Evolutionary conservation across 495 filamentous ascomycete species (phyloP), one percentile per base, ranked within the genome.

Genomic region (Talaromyces borbonicus): DNA sequence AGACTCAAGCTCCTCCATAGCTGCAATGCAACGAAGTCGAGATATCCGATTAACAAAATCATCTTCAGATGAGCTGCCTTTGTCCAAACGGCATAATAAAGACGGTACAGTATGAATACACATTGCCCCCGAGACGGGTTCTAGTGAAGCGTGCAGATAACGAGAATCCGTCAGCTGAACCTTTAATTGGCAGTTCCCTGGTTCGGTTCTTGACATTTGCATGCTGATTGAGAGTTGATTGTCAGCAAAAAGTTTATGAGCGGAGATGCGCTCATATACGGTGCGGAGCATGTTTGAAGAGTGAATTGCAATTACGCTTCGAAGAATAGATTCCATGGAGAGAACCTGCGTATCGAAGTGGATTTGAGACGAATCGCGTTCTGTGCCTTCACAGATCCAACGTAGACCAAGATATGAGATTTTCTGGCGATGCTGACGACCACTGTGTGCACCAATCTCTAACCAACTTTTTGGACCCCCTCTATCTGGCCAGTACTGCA

Each of bases 401-500:
- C 87, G 78, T 32, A 92, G 57, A 14, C 66, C 74, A 22, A 97
- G 59, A 22, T 56, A 57, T n/a, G 78, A 60, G n/a, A 68, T 58
- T 56, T 59, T 42, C 61, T 80, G 35, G 46, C 49, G 27, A 50
- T 47, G 33, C 50, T 64, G 49, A 52, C 60, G 77, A 31, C 80
- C 79, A 54, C 85, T 84, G 48, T 76, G 68, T 22, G 92, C 69
- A 2, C 87, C 87, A n/a, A 96, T 72, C 32, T 95, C 83, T 36
- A 97, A 70, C 89, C 92, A 97, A 60, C 79, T 92, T 66, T 88
- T 93, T 3, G 71, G 63, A 8, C 76, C 77, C 22, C 75, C 65
- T 46, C 77, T 75, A 30, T 78, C 69, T 14, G 74, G 60, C 92
- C 92, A 98, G 59, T 98, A 98, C 50, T 96, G 89, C 41, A 98